These are phyloP conservation scores for Trichoderma sp. DNA, from an alignment of 2,329 filamentous ascomycete genomes.

Conservation along the genomic window DNA sequence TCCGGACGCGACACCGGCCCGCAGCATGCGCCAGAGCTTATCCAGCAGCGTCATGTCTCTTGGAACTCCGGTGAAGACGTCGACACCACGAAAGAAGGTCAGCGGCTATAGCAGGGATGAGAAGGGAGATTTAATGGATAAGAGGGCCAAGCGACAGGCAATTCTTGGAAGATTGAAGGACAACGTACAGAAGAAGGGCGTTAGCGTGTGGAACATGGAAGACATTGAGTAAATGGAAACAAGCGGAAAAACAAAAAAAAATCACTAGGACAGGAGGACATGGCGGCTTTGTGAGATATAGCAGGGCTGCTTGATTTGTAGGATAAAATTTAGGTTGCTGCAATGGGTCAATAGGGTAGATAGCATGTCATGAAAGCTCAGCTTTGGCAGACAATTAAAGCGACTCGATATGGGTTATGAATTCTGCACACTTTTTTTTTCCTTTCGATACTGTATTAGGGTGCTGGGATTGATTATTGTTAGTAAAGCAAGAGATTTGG, in stretches of 20 bases:
- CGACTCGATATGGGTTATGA: neutral
- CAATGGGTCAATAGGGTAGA: conserved; percentile 6
- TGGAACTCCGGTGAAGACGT: conserved; percentile 40
- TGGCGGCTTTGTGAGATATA: neutral
- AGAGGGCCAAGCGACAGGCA: conserved; percentile 53
- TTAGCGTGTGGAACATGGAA: conserved; percentile 52
- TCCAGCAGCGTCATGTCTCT: conserved; percentile 43
- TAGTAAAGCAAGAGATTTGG: neutral
- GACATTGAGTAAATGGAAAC: conserved; percentile 45
- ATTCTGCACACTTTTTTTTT: neutral
- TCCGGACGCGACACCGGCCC: conserved; percentile 45
- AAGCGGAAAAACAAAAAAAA: neutral
- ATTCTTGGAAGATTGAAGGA: conserved; percentile 54
- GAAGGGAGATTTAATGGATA: conserved; percentile 57
- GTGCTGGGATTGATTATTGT: neutral
- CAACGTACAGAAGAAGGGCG: conserved; percentile 52
- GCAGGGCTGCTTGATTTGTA: neutral
- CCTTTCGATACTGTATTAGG: neutral
- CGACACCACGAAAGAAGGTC: conserved; percentile 61
- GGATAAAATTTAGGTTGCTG: conserved; percentile 7
- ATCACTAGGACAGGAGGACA: neutral
- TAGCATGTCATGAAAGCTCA: conserved; percentile 11
- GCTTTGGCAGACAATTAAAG: neutral
- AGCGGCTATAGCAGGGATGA: conserved; percentile 62
- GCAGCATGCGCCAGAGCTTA: conserved; percentile 44